Evolutionary conservation across 2,329 filamentous ascomycete species (phyloP).

Genomic region (Coniella vitis): DNA sequence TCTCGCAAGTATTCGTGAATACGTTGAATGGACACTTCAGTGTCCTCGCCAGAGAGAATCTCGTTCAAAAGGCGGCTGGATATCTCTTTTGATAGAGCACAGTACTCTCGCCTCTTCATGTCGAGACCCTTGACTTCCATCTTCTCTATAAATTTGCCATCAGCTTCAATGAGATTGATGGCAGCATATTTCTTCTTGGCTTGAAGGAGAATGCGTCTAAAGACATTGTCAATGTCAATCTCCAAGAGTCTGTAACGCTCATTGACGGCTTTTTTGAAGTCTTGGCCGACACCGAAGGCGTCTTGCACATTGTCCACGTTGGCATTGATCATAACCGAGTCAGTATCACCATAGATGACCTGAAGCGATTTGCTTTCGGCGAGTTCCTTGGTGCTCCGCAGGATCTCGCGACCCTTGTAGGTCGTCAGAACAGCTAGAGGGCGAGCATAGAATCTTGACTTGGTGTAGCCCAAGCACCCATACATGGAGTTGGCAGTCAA

Average conservation of each 20-base stretch:
- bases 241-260: constrained; percentile 87
- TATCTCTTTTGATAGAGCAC: constrained; percentile 88
- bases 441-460: constrained; percentile 93
- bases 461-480: constrained; percentile 93
- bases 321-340: constrained; percentile 99
- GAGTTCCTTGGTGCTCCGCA: constrained; percentile 90
- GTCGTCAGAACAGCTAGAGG: constrained; percentile 94
- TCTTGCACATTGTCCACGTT: constrained; percentile 91
- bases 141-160: constrained; percentile 87
- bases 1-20: constrained; percentile 91
- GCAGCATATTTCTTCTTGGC: constrained; percentile 99
- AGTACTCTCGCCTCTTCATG: constrained; percentile 97
- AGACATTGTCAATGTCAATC: constrained; percentile 97
- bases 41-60: constrained; percentile 87
- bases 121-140: constrained; percentile 98
- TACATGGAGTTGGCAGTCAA: constrained; percentile 99
- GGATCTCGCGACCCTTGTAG: constrained; percentile 94
- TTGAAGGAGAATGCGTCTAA: constrained; percentile 85
- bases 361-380: constrained; percentile 86
- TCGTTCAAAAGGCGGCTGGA: constrained; percentile 87
- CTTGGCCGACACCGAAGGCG: constrained; percentile 82
- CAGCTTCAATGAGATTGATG: constrained; percentile 82
- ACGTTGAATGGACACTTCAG: constrained; percentile 77
- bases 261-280: constrained; percentile 94
- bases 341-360: constrained; percentile 97